Base-by-base conservation (phyloP, 805 yeast species). In the Barnettozyma botsteinii region DNA sequence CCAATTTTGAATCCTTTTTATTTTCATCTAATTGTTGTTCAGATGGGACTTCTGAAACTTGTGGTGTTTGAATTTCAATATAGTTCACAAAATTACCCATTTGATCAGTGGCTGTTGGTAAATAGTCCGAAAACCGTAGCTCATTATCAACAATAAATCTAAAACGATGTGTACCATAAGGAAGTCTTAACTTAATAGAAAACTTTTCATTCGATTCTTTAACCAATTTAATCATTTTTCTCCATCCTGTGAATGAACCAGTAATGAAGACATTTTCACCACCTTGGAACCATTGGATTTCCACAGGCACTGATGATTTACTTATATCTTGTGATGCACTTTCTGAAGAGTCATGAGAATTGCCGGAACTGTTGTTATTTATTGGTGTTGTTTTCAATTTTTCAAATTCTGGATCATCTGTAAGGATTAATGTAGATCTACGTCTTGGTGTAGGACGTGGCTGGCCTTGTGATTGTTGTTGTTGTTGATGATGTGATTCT, bases 191-290 rank as follows among this genome's bases (percentile, higher is more conserved):
- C 37, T 84, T 81, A 20, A 86, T 82, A 33, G 77, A 69, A 52
- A 81, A 81, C 28, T 70, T 67, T 18, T 72, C 71, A 50, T 79
- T 70, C 12, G 62, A 63, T n/a, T 64, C 77, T 9, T 67, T 68
- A 23, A 72, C 72, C 52, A 93, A 67, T 29, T 95, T 95, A 56
- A 91, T 89, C 98, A 93, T 91, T 63, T 89, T 91, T 50, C 96
- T 72, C 98, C 98, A 93, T 4, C 96, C 96, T 0, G 98, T 93
- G 64, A 91, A 91, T 1, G 97, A 85, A 36, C 98, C 98, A 26
- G 97, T 93, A 12, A 91, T 96, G 60, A 88, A 93, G 3, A 93
- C 98, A 53, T 85, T 85, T 36, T 76, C 76, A 45, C 98, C 98
- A n/a, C 98, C 98, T 61, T 91, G 96, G 14, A 79, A 80, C 98